Evolutionary conservation across 2,329 filamentous ascomycete species (phyloP).

Genomic region (Fusarium udum): DNA sequence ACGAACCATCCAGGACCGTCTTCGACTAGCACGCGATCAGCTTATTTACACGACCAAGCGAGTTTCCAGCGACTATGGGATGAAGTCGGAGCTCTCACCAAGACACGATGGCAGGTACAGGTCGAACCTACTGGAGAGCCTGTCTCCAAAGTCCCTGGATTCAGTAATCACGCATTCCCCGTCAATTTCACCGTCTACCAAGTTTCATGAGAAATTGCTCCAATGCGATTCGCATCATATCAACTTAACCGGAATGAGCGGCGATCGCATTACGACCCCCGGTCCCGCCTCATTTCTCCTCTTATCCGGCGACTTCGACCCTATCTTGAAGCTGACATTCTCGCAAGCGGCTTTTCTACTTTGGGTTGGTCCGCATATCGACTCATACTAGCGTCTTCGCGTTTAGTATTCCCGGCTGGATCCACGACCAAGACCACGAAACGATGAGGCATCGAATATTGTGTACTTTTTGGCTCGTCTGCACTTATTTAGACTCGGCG

Average conservation of each 20-base stretch:
- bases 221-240: not conserved
- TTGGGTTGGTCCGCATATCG: constrained; percentile 22
- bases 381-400: constrained; percentile 32
- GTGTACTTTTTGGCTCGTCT: not conserved
- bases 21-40: constrained; percentile 37
- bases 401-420: constrained; percentile 4
- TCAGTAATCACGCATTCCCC: constrained; percentile 41
- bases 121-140: constrained; percentile 47
- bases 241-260: constrained; percentile 9
- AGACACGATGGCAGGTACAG: constrained; percentile 60
- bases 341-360: constrained; percentile 21
- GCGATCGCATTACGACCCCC: constrained; percentile 11
- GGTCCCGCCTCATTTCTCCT: constrained; percentile 26
- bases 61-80: constrained; percentile 65
- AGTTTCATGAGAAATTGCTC: constrained; percentile 39
- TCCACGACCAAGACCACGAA: constrained; percentile 21
- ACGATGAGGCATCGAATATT: not conserved
- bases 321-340: constrained; percentile 27
- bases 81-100: constrained; percentile 59
- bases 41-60: constrained; percentile 58
- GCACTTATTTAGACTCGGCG: constrained; percentile 9
- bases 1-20: constrained; percentile 42
- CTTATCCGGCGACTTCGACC: constrained; percentile 10
- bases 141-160: constrained; percentile 37
- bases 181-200: constrained; percentile 51